phyloP scores from a whole-genome alignment of 768 basidiomycete genomes.

The Chiua virens region DNA sequence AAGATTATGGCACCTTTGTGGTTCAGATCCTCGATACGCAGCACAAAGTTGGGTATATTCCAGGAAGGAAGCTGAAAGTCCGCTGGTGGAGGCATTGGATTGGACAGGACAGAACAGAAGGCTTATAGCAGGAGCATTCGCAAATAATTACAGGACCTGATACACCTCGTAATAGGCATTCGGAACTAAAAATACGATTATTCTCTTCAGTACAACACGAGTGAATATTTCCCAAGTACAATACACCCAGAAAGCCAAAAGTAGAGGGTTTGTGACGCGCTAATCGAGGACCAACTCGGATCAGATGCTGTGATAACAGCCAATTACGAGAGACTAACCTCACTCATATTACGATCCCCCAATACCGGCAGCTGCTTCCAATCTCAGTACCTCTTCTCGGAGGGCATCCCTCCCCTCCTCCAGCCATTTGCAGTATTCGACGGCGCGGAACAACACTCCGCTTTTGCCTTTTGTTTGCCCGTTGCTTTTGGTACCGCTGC shows the following conservation, averaged over 20 bases:
- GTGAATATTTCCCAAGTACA: neutral
- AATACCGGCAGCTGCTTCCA: slow-evolving; percentile 69
- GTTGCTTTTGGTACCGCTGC: slow-evolving; percentile 64
- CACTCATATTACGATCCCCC: slow-evolving; percentile 9
- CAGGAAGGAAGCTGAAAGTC: slow-evolving; percentile 39
- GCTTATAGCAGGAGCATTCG: slow-evolving; percentile 3
- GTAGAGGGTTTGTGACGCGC: too few relatives aligned
- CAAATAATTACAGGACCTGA: too few relatives aligned
- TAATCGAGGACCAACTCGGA: too few relatives aligned
- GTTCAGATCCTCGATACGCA: slow-evolving; percentile 57
- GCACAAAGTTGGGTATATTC: slow-evolving; percentile 55
- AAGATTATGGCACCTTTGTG: slow-evolving; percentile 61
- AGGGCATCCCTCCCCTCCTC: slow-evolving; percentile 79
- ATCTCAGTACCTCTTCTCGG: slow-evolving; percentile 60
- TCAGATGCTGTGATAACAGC: neutral
- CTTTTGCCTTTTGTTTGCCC: slow-evolving; percentile 84
- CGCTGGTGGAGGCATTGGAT: slow-evolving; percentile 23
- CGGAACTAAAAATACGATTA: slow-evolving; percentile 8
- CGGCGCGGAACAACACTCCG: slow-evolving; percentile 83
- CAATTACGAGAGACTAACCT: slow-evolving; percentile 14
- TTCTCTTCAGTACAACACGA: neutral
- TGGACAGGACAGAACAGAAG: neutral
- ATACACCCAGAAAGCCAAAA: neutral
- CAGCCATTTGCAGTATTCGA: slow-evolving; percentile 84
- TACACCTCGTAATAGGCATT: too few relatives aligned